Evolutionary conservation across 495 filamentous ascomycete genomes (phyloP).

Genomic region (Ascodesmis nigricans): DNA sequence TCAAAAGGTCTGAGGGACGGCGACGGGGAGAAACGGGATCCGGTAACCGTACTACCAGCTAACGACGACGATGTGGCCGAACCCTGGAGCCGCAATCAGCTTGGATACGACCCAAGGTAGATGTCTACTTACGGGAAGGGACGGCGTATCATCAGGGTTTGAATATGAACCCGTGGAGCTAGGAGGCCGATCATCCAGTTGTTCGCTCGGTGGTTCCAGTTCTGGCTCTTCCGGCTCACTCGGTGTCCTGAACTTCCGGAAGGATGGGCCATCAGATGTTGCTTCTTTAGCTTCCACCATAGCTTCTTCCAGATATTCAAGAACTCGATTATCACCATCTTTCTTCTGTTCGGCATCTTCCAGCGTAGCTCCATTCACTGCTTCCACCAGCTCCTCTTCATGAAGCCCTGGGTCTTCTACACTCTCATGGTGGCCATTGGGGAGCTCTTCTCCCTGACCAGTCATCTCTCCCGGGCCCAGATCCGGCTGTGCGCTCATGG

Average conservation of each 20-base stretch:
- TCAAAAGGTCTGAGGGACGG: slow-evolving; percentile 84
- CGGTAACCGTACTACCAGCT: slow-evolving; percentile 36
- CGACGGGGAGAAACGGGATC: slow-evolving; percentile 35
- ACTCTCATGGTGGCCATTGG: too few relatives aligned
- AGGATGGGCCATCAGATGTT: slow-evolving; percentile 8
- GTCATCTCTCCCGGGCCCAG: too few relatives aligned
- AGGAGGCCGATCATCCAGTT: slow-evolving; percentile 17
- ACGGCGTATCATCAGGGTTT: slow-evolving; percentile 70
- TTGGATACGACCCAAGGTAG: too few relatives aligned
- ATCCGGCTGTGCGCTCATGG: too few relatives aligned
- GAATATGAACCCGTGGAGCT: slow-evolving; percentile 23
- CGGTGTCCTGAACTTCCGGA: slow-evolving; percentile 14
- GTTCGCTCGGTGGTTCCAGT: slow-evolving; percentile 7
- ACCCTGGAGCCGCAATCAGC: slow-evolving; percentile 31
- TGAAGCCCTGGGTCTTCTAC: too few relatives aligned
- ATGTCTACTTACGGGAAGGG: slow-evolving; percentile 50
- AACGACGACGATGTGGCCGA: slow-evolving; percentile 64
- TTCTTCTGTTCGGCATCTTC: not conserved
- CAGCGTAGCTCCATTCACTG: not conserved
- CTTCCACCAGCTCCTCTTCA: too few relatives aligned
- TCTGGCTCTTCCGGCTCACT: slow-evolving; percentile 10
- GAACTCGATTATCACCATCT: slow-evolving; percentile 3
- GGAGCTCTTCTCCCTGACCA: too few relatives aligned
- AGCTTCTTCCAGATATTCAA: slow-evolving; percentile 22
- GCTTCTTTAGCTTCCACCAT: slow-evolving; percentile 8